Conservation (phyloP, 495 filamentous ascomycete genomes). For the Cudoniella acicularis region DNA sequence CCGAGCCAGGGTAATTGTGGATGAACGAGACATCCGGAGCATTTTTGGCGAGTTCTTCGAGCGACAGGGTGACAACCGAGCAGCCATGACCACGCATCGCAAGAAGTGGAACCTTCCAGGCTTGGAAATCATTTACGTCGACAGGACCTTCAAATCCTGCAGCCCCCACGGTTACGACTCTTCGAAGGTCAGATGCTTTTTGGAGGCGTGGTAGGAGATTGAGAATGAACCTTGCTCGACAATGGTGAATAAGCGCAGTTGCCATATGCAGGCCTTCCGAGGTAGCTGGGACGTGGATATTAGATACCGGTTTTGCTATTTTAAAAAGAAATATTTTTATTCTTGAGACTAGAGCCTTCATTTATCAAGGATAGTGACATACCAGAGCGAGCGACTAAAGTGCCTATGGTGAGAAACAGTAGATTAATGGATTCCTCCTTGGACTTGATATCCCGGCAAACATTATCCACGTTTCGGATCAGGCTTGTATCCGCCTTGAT, state of each 20-base stretch:
- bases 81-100: constrained; percentile 38
- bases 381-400: no score
- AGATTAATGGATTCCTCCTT: constrained; percentile 20
- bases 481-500: constrained; percentile 20
- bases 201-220: constrained; percentile 25
- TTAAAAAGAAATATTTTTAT: no score
- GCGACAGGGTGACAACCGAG: constrained; percentile 46
- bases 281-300: no score
- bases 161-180: constrained; percentile 11
- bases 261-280: constrained; percentile 20
- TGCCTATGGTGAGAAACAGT: constrained; percentile 19
- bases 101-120: constrained; percentile 21
- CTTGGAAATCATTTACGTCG: constrained; percentile 6
- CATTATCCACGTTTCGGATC: constrained; percentile 20
- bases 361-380: no score
- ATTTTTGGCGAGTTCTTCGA: constrained; percentile 44
- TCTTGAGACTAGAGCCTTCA: no score
- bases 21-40: constrained; percentile 53
- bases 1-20: constrained; percentile 52
- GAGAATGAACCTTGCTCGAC: constrained; percentile 16
- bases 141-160: constrained; percentile 10
- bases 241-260: constrained; percentile 17
- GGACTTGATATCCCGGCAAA: constrained; percentile 20
- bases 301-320: no score
- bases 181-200: constrained; percentile 3